phyloP scores from a whole-genome alignment of 2,329 filamentous ascomycete species.

The Paraphoma chrysanthemicola region DNA sequence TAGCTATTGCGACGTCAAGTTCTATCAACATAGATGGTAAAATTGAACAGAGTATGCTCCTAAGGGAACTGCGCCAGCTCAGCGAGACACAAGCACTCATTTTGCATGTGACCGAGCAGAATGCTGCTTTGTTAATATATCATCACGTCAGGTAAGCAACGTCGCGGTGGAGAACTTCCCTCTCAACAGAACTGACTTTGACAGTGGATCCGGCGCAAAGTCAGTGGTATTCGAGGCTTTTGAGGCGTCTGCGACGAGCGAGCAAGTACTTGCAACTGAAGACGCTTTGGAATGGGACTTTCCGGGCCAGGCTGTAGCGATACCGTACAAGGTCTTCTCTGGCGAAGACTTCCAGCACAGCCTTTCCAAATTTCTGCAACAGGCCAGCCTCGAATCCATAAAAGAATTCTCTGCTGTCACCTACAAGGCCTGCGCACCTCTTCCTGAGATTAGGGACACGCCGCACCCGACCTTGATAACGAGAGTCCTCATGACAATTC shows the following conservation, averaged over 20 bases:
- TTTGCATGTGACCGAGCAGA: slow-evolving; percentile 57
- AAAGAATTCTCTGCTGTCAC: slow-evolving; percentile 61
- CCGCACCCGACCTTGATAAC: slow-evolving; percentile 64
- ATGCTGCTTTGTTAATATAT: slow-evolving; percentile 56
- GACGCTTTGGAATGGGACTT: slow-evolving; percentile 66
- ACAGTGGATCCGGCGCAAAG: slow-evolving; percentile 12
- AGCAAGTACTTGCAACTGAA: slow-evolving; percentile 60
- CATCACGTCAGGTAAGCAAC: slow-evolving; percentile 38
- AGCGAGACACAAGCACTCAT: slow-evolving; percentile 44
- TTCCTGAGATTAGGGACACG: slow-evolving; percentile 66
- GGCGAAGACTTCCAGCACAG: slow-evolving; percentile 55
- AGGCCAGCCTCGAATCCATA: slow-evolving; percentile 61
- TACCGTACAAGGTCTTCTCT: slow-evolving; percentile 52
- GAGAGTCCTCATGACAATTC: slow-evolving; percentile 65
- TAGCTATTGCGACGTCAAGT: slow-evolving; percentile 21
- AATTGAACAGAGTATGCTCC: slow-evolving; percentile 29
- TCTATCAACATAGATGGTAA: slow-evolving; percentile 30
- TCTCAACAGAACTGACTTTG: slow-evolving; percentile 4
- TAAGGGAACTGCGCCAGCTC: slow-evolving; percentile 25
- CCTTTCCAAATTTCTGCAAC: slow-evolving; percentile 62
- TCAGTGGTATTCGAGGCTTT: slow-evolving; percentile 65
- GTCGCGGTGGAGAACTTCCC: slow-evolving; percentile 6
- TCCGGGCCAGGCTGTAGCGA: slow-evolving; percentile 60
- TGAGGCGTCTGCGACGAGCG: slow-evolving; percentile 63
- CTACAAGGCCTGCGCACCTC: slow-evolving; percentile 58